Percentiles rank a stretch among this genome's conserved stretches.
Conservation (phyloP, 768 basidiomycete genomes). For the Tephrocybe sp. region DNA sequence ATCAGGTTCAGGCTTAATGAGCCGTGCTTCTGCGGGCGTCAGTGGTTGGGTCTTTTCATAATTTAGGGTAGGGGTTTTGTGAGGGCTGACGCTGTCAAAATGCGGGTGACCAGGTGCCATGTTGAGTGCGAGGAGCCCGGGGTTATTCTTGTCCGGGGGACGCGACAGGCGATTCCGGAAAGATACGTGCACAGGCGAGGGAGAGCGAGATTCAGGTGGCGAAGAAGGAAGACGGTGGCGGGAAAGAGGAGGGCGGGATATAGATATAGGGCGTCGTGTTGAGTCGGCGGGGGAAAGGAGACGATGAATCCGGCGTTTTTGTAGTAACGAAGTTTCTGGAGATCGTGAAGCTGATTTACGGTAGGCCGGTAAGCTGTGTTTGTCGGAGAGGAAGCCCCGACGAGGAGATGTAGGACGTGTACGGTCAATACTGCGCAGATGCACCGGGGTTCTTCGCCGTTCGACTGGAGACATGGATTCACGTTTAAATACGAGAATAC, state of each 20-base stretch:
- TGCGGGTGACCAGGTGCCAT: not conserved
- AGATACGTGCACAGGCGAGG: not conserved
- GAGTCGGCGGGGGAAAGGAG: too few relatives aligned
- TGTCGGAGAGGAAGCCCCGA: not conserved
- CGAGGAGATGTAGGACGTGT: constrained; percentile 6
- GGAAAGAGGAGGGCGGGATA: not conserved
- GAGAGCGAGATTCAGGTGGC: not conserved
- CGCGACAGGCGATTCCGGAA: constrained; percentile 1
- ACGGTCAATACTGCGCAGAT: too few relatives aligned
- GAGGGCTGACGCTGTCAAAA: not conserved
- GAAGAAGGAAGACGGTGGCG: not conserved
- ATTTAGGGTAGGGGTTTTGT: not conserved
- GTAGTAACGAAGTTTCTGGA: too few relatives aligned
- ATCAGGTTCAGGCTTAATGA: constrained; percentile 12
- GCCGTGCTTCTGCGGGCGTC: not conserved
- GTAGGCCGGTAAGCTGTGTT: not conserved
- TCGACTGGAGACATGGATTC: too few relatives aligned
- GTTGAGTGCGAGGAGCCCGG: not conserved
- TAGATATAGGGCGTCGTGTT: too few relatives aligned
- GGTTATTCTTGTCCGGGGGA: constrained; percentile 2
- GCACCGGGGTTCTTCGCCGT: too few relatives aligned
- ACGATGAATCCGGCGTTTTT: too few relatives aligned
- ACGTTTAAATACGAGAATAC: too few relatives aligned
- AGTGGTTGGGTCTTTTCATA: not conserved
- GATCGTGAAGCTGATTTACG: too few relatives aligned